Conservation (phyloP, 1,139 yeast genomes). For the Debaryomyces subglobosus region DNA sequence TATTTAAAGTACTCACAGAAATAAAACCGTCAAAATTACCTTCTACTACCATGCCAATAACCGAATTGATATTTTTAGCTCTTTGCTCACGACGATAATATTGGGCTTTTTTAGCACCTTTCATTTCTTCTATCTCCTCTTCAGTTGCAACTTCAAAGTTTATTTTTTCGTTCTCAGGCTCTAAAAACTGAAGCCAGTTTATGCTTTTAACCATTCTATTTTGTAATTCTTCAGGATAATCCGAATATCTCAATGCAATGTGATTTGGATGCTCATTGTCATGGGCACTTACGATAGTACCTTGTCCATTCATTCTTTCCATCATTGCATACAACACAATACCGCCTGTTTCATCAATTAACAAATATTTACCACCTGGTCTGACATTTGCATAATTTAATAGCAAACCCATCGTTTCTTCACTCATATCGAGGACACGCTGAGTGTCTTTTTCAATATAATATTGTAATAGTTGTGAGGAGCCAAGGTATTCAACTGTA, state of each 20-base stretch:
- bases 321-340: constrained; percentile 77
- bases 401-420: constrained; percentile 77
- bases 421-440: constrained; percentile 78
- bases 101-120: constrained; percentile 63
- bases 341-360: constrained; percentile 92
- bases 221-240: constrained; percentile 57
- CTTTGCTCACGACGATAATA: constrained; percentile 67
- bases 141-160: constrained; percentile 52
- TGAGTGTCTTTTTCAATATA: constrained; percentile 73
- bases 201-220: constrained; percentile 65
- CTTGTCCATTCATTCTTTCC: constrained; percentile 88
- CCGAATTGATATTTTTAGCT: constrained; percentile 55
- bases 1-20: constrained; percentile 71
- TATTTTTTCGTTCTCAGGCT: constrained; percentile 68
- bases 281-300: constrained; percentile 75
- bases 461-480: constrained; percentile 73
- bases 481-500: constrained; percentile 77
- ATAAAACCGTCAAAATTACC: constrained; percentile 78
- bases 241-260: constrained; percentile 68
- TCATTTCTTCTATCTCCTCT: constrained; percentile 58
- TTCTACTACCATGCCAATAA: constrained; percentile 51
- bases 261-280: constrained; percentile 92
- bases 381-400: constrained; percentile 78
- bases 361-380: constrained; percentile 87
- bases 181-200: constrained; percentile 77